These are phyloP conservation scores for Lentithecium fluviatile DNA, from an alignment of 495 filamentous ascomycete genomes.

Conservation along the genomic window DNA sequence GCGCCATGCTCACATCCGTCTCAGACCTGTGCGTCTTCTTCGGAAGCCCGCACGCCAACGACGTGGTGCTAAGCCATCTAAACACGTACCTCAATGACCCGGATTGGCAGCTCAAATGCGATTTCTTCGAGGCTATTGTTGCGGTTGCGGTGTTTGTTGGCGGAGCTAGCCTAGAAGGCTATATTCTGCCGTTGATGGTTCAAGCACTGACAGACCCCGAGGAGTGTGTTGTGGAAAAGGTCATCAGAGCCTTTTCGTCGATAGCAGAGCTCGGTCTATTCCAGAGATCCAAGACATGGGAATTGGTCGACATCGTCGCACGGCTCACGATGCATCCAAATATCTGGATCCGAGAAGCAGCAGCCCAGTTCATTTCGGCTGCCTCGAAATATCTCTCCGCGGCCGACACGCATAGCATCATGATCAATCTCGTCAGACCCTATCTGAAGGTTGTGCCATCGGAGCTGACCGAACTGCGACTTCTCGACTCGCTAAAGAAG, in stretches of 20 bases:
- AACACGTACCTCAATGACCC: slow-evolving; percentile 97
- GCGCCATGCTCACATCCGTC: slow-evolving; percentile 92
- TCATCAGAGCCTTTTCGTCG: slow-evolving; percentile 81
- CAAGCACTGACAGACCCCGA: slow-evolving; percentile 95
- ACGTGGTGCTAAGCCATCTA: slow-evolving; percentile 89
- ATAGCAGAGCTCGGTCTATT: slow-evolving; percentile 87
- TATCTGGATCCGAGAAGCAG: slow-evolving; percentile 88
- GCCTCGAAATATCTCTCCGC: slow-evolving; percentile 73
- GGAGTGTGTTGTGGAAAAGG: slow-evolving; percentile 90
- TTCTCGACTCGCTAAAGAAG: slow-evolving; percentile 82
- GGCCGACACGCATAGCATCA: slow-evolving; percentile 79
- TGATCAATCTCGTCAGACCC: slow-evolving; percentile 72
- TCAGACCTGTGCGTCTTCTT: slow-evolving; percentile 94
- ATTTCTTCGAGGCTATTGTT: slow-evolving; percentile 93
- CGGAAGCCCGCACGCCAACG: slow-evolving; percentile 81
- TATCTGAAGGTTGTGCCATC: slow-evolving; percentile 70
- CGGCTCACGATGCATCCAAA: slow-evolving; percentile 93
- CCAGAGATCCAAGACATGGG: slow-evolving; percentile 79
- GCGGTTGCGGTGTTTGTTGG: slow-evolving; percentile 91
- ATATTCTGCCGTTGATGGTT: slow-evolving; percentile 93
- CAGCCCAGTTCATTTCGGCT: slow-evolving; percentile 75
- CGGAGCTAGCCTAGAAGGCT: slow-evolving; percentile 84
- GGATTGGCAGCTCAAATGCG: slow-evolving; percentile 95
- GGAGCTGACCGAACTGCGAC: slow-evolving; percentile 64
- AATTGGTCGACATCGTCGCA: slow-evolving; percentile 74